phyloP scores from a whole-genome alignment of 1,284 basidiomycete species.

The Ganoderma leucocontextum region DNA sequence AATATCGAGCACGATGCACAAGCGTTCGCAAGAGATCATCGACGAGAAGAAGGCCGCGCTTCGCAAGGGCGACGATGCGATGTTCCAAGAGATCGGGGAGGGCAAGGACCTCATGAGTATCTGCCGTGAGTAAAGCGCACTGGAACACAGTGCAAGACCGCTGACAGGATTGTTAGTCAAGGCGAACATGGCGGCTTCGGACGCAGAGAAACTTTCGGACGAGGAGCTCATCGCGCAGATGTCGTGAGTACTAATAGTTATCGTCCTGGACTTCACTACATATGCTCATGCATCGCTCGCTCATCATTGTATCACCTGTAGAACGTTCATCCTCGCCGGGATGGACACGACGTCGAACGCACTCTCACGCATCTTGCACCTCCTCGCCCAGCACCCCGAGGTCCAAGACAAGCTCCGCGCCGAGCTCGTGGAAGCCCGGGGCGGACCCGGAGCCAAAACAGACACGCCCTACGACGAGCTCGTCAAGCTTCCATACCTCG shows the following conservation, averaged over 20 bases:
- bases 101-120: slow-evolving; percentile 43
- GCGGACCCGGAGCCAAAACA: slow-evolving; percentile 35
- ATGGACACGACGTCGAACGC: slow-evolving; percentile 19
- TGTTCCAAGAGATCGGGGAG: slow-evolving; percentile 33
- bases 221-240: slow-evolving; percentile 16
- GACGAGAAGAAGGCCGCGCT: slow-evolving; percentile 29
- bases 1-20: slow-evolving; percentile 22
- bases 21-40: slow-evolving; percentile 19
- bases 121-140: slow-evolving; percentile 31
- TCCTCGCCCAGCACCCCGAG: slow-evolving; percentile 9
- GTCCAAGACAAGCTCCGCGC: slow-evolving; percentile 8
- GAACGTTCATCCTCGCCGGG: slow-evolving; percentile 23
- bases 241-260: slow-evolving; percentile 9
- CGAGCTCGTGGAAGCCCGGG: slow-evolving; percentile 9
- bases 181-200: slow-evolving; percentile 12
- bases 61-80: slow-evolving; percentile 30
- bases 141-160: too few species aligned
- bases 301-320: neutral
- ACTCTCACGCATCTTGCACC: slow-evolving; percentile 20
- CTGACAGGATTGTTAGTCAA: neutral
- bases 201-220: slow-evolving; percentile 1
- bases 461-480: slow-evolving; percentile 17
- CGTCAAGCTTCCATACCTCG: slow-evolving; percentile 53
- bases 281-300: neutral
- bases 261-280: neutral